Evolutionary conservation across 2,329 filamentous ascomycete species (phyloP).

Genomic region (Fonsecaea multimorphosa): DNA sequence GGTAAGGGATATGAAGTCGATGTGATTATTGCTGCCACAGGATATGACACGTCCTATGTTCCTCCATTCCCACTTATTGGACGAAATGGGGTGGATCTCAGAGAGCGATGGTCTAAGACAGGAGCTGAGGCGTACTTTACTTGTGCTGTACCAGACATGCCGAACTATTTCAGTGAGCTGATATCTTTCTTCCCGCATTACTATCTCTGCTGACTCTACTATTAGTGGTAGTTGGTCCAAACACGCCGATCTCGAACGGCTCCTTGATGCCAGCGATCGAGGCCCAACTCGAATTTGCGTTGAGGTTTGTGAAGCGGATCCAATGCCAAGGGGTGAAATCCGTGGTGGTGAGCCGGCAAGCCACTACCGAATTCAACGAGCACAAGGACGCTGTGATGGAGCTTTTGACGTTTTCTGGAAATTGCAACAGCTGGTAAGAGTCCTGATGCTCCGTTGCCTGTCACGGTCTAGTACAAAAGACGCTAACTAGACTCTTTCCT

Average conservation of each 20-base stretch:
- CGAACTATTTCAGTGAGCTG: slow-evolving; percentile 41
- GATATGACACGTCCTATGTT: slow-evolving; percentile 15
- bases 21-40: slow-evolving; percentile 41
- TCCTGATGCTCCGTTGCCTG: not conserved
- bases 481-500: not conserved
- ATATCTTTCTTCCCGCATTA: not conserved
- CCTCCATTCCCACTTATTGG: slow-evolving; percentile 21
- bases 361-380: not conserved
- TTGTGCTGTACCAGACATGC: not conserved
- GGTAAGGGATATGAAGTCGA: slow-evolving; percentile 49
- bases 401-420: slow-evolving; percentile 11
- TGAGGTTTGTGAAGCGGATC: slow-evolving; percentile 16
- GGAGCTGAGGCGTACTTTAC: slow-evolving; percentile 8
- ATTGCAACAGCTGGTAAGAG: slow-evolving; percentile 17
- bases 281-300: slow-evolving; percentile 5
- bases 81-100: slow-evolving; percentile 3
- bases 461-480: not conserved
- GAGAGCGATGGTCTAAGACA: slow-evolving; percentile 15
- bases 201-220: not conserved
- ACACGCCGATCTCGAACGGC: slow-evolving; percentile 41
- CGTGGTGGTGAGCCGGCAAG: not conserved
- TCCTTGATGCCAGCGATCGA: slow-evolving; percentile 17
- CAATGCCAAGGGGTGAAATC: slow-evolving; percentile 25
- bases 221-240: slow-evolving; percentile 41
- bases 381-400: not conserved